Base-by-base conservation (phyloP, 108 stramenopile species). In the Pinguiococcus pyrenoidosus region DNA sequence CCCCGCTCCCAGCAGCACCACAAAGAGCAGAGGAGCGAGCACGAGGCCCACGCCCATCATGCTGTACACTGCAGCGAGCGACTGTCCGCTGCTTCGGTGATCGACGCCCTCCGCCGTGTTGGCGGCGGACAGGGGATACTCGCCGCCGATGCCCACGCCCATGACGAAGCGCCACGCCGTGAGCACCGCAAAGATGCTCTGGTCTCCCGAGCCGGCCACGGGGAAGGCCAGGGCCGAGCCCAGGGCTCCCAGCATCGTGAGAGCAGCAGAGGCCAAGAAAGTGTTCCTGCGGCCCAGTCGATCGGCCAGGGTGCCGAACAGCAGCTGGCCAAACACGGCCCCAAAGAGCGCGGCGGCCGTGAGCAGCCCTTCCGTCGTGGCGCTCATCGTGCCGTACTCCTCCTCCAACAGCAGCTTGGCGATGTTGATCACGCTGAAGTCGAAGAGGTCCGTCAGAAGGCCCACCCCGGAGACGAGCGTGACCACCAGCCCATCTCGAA, bases 131-230 rank as follows among this genome's bases (percentile, higher is more conserved):
- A 76, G 55, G 1, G 75, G 75, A 46, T 76, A 76, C 44, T 72
- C 75, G 23, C 75, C 75, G 24, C 75, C 75, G 1, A 72, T 64
- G 3, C 75, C 75, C 14, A 66, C 26, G 29, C 72, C 72, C 35
- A 69, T 32, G 16, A 69, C 12, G 33, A 69, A 33, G 8, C 68
- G 57, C 59, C 64, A 72, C 25, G 29, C 23, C 5, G 48, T 30
- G 25, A 71, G 56, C 36, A 68, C 67, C 16, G 13, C 17, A 32
- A 30, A 68, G 16, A 69, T 57, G 28, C 13, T 43, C 4, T 21
- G 6, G 26, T 29, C 3, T 13, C 26, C 39, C 4, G 41, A 6
- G 2, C n/a, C n/a, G n/a, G n/a, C n/a, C n/a, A n/a, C n/a, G n/a
- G 21, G 23, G 12, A 42, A 4, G 9, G 4, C 17, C 4, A 24